phyloP scores from a whole-genome alignment of 352 stramenopile species.

The Thraustotheca clavata region DNA sequence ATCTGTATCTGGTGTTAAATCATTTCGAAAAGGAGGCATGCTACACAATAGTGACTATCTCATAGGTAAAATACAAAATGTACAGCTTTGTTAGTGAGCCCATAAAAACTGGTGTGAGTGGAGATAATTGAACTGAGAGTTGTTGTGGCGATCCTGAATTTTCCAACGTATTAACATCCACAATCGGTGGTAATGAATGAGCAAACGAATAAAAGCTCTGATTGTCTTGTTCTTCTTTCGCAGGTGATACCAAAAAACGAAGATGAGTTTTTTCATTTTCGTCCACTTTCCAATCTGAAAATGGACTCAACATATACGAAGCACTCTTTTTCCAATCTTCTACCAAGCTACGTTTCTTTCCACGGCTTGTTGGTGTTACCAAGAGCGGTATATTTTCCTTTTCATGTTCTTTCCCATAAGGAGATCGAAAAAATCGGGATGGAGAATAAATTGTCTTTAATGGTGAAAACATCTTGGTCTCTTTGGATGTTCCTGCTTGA shows the following conservation, averaged over 20 bases:
- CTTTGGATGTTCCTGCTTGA: background rate
- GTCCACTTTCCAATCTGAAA: slow-evolving; percentile 22
- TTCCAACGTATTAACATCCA: slow-evolving; percentile 30
- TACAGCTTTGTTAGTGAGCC: slow-evolving; percentile 66
- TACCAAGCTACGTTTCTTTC: background rate
- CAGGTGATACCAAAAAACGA: slow-evolving; percentile 34
- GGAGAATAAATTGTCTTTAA: slow-evolving; percentile 31
- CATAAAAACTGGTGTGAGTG: slow-evolving; percentile 36
- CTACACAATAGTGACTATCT: background rate
- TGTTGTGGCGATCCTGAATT: slow-evolving; percentile 64
- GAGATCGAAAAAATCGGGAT: slow-evolving; percentile 69
- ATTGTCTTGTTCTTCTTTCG: slow-evolving; percentile 37
- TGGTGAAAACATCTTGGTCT: slow-evolving; percentile 12
- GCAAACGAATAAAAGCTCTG: slow-evolving; percentile 78
- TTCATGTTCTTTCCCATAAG: slow-evolving; percentile 22
- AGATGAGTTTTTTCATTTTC: background rate
- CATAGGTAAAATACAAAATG: slow-evolving; percentile 17
- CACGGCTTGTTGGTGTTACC: too few relatives aligned
- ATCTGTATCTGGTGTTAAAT: slow-evolving; percentile 19
- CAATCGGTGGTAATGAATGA: slow-evolving; percentile 61
- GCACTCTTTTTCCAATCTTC: slow-evolving; percentile 23
- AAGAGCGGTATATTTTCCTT: slow-evolving; percentile 21
- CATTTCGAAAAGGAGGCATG: slow-evolving; percentile 2
- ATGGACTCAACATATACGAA: slow-evolving; percentile 24
- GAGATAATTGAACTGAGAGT: slow-evolving; percentile 49